Percentiles rank a stretch among this genome's conserved stretches.
Evolutionary conservation across 345 rosid species (phyloP).

Genomic region (Turritis glabra): DNA sequence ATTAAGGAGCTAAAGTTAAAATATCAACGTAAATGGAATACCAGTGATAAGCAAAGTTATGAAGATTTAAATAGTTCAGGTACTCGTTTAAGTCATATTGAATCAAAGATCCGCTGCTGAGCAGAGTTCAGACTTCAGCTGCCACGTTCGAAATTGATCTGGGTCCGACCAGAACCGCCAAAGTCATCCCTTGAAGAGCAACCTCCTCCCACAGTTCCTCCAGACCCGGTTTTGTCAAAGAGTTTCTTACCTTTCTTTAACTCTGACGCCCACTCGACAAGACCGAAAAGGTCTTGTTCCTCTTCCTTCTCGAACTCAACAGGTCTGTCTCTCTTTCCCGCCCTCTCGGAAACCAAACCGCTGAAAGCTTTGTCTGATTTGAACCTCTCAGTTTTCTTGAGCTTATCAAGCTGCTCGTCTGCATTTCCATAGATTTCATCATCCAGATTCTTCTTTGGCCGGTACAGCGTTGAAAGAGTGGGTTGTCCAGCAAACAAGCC

Average conservation of each 20-base stretch:
- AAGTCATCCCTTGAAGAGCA: slow-evolving; percentile 55
- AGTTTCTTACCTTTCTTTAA: slow-evolving; percentile 76
- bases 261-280: slow-evolving; percentile 69
- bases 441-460: slow-evolving; percentile 76
- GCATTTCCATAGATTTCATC: slow-evolving; percentile 80
- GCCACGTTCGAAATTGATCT: slow-evolving; percentile 64
- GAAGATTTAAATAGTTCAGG: too few relatives aligned
- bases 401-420: slow-evolving; percentile 73
- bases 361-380: slow-evolving; percentile 70
- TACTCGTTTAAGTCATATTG: background rate
- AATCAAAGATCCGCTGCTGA: background rate
- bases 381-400: slow-evolving; percentile 70
- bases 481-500: slow-evolving; percentile 85
- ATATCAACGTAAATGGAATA: background rate
- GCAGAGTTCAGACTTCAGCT: slow-evolving; percentile 6
- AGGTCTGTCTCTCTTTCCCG: slow-evolving; percentile 68
- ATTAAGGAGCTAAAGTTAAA: background rate
- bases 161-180: slow-evolving; percentile 59
- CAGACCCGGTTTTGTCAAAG: slow-evolving; percentile 54
- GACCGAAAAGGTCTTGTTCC: slow-evolving; percentile 81
- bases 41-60: background rate
- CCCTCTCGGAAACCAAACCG: slow-evolving; percentile 53
- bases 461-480: slow-evolving; percentile 80
- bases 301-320: slow-evolving; percentile 81
- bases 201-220: slow-evolving; percentile 68